Percentiles rank a stretch among this genome's conserved stretches.
Evolutionary conservation across 495 filamentous ascomycete genomes (phyloP).

Genomic region (Xylaria nigripes): DNA sequence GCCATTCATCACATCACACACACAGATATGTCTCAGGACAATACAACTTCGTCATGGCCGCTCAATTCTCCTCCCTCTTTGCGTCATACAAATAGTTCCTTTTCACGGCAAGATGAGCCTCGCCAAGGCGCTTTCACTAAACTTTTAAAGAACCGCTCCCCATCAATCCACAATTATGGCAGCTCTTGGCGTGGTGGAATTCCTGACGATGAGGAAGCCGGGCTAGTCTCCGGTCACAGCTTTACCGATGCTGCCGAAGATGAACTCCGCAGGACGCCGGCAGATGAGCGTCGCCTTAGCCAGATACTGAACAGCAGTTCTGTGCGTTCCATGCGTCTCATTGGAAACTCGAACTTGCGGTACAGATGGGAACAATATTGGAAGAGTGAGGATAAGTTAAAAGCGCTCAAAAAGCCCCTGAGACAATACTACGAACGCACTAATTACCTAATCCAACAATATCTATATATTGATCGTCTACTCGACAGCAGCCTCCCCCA

Average conservation of each 20-base stretch:
- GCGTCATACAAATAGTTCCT: conserved; percentile 18
- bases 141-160: conserved; percentile 20
- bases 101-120: conserved; percentile 32
- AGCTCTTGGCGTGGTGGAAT: conserved; percentile 19
- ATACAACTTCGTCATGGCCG: conserved; percentile 7
- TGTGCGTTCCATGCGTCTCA: conserved; percentile 69
- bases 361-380: conserved; percentile 70
- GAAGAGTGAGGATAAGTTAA: conserved; percentile 59
- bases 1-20: background rate
- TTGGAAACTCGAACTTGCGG: conserved; percentile 66
- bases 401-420: conserved; percentile 55
- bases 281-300: conserved; percentile 43
- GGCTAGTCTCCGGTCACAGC: conserved; percentile 12
- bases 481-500: conserved; percentile 83
- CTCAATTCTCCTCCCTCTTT: conserved; percentile 16
- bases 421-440: conserved; percentile 77
- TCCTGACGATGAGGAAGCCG: conserved; percentile 23
- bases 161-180: conserved; percentile 22
- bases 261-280: conserved; percentile 25
- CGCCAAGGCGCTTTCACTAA: conserved; percentile 24
- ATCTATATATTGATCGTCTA: conserved; percentile 84
- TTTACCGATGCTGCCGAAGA: conserved; percentile 22
- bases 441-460: conserved; percentile 77
- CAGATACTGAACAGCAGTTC: conserved; percentile 55
- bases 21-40: conserved; percentile 19